Evolutionary conservation across 257 asterid genomes (phyloP).

Genomic region (Handroanthus guayacan): DNA sequence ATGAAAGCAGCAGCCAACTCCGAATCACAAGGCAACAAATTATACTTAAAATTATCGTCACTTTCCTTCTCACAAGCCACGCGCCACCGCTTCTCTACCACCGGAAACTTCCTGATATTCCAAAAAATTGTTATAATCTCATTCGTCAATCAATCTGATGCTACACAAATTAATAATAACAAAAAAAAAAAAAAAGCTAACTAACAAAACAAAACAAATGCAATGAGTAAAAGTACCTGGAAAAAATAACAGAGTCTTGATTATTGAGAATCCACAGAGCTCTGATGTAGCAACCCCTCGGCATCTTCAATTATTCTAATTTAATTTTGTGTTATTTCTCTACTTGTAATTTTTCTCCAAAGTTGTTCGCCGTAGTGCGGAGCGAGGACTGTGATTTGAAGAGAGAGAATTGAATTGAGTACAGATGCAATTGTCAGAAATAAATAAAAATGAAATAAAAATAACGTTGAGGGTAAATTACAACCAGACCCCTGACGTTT

Average conservation of each 20-base stretch:
- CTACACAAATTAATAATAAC: not conserved
- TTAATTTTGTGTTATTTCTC: not conserved
- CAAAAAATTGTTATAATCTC: not conserved
- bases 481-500: too few relatives aligned
- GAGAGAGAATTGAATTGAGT: conserved; percentile 11
- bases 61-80: conserved; percentile 60
- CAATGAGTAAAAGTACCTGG: conserved; percentile 55
- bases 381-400: conserved; percentile 32
- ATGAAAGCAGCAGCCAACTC: conserved; percentile 77
- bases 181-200: not conserved
- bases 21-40: conserved; percentile 59
- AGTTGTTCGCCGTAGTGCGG: not conserved
- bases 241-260: conserved; percentile 78
- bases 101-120: conserved; percentile 78
- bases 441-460: not conserved
- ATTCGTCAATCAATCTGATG: conserved; percentile 32
- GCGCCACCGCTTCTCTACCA: conserved; percentile 96
- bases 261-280: conserved; percentile 94
- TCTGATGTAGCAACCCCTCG: conserved; percentile 79
- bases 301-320: conserved; percentile 50
- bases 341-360: not conserved
- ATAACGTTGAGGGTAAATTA: not conserved
- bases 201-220: not conserved
- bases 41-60: conserved; percentile 45
- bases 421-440: not conserved